Conservation (phyloP, 2,329 filamentous ascomycete genomes). For the Penicillium sp. region DNA sequence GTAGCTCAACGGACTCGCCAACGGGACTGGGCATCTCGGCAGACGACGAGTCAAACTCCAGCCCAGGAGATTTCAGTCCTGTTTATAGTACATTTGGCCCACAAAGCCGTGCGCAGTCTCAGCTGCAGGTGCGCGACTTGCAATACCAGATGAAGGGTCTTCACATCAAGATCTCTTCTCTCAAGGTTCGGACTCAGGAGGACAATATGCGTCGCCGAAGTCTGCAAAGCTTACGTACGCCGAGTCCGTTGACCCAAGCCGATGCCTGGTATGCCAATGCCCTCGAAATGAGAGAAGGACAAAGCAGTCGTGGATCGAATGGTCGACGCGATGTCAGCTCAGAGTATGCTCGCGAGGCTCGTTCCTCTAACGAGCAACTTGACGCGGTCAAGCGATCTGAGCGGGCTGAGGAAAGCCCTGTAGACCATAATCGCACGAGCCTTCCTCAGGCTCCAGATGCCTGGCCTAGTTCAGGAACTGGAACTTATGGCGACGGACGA, state of each 20-base stretch:
- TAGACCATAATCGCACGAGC: neutral
- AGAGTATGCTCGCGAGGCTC: slow-evolving; percentile 25
- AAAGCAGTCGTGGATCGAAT: slow-evolving; percentile 36
- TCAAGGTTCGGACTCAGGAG: slow-evolving; percentile 75
- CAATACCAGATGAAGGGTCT: slow-evolving; percentile 84
- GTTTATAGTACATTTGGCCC: slow-evolving; percentile 42
- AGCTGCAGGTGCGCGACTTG: slow-evolving; percentile 70
- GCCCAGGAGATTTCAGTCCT: slow-evolving; percentile 36
- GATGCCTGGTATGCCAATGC: slow-evolving; percentile 56
- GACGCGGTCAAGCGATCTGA: slow-evolving; percentile 4
- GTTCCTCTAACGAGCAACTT: slow-evolving; percentile 20
- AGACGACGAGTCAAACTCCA: slow-evolving; percentile 28
- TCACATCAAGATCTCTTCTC: slow-evolving; percentile 77
- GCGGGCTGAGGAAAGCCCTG: slow-evolving; percentile 2
- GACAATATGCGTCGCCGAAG: slow-evolving; percentile 78
- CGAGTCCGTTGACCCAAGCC: slow-evolving; percentile 77
- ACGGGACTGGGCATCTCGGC: slow-evolving; percentile 29
- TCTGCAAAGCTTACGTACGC: slow-evolving; percentile 70
- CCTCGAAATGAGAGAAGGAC: slow-evolving; percentile 36
- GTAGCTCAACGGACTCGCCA: slow-evolving; percentile 21
- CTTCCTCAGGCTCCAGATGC: slow-evolving; percentile 4
- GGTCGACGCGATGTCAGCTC: slow-evolving; percentile 36
- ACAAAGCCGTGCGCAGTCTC: slow-evolving; percentile 67
- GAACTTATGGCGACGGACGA: slow-evolving; percentile 24
- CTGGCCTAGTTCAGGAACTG: slow-evolving; percentile 10